Evolutionary conservation across 805 yeast species (phyloP), one percentile per base, ranked within the genome.

Genomic region (Komagataella kurtzmanii): DNA sequence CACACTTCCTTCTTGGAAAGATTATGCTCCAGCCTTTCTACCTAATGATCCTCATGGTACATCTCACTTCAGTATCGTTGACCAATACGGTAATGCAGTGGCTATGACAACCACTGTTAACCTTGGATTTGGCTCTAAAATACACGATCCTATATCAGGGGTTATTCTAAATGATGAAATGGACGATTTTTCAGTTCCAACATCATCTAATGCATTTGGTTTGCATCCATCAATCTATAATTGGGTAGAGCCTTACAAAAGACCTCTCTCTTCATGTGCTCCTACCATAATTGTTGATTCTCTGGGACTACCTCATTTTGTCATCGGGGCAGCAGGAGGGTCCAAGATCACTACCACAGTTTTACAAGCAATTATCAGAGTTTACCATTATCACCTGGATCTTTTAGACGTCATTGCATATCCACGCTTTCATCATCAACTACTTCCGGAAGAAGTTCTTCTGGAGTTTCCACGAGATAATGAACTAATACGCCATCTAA

Each of bases 251-350:
- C 95, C 97, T 0, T 74, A 67, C 54, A 85, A 83, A 58, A 72
- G 98, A 54, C 98, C 99, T 1, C 70, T 91, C 46, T 85, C 95
- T 4, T 87, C 96, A 2, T 78, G 85, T 40, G 76, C 87, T 0
- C 97, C 97, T 3, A 76, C 88, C 0, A 80, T 91, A 30, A 67
- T 87, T 1, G 69, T 78, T 17, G 61, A 70, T 50, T 59, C 64
- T 6, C 59, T 66, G 7, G 75, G 76, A 3, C 58, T 61, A 7
- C 80, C 85, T 0, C 89, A 83, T 57, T 62, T 86, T 23, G 77
- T 85, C 4, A 75, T 91, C 53, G 98, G 97, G 0, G 93, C 96
- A 0, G 95, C 97, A 1, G 99, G 99, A 7, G 98, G 98, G 0
- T 83, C 93, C 6, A 71, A 93, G 52, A 91, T 91, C 50, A 73